Evolutionary conservation across 495 filamentous ascomycete genomes (phyloP).

Genomic region (Daldinia loculata): DNA sequence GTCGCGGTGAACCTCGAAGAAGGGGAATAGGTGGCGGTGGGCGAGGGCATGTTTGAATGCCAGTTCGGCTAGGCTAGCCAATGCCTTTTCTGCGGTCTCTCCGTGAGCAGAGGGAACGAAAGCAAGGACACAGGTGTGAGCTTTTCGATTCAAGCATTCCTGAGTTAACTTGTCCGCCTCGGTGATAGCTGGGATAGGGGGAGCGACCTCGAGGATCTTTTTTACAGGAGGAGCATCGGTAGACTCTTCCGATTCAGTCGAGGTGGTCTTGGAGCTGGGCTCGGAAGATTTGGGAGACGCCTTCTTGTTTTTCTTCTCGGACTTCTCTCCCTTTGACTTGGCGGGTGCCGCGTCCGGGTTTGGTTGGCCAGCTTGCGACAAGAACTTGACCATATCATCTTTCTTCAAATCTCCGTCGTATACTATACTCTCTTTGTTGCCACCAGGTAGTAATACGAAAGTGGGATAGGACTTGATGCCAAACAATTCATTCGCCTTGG

Average conservation of each 20-base stretch:
- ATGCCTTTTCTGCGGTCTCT: constrained; percentile 64
- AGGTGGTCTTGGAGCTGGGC: constrained; percentile 49
- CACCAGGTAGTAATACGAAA: constrained; percentile 81
- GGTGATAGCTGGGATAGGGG: constrained; percentile 61
- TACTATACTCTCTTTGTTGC: constrained; percentile 69
- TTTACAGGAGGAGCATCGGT: constrained; percentile 55
- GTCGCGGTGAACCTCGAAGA: constrained; percentile 73
- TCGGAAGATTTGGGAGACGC: constrained; percentile 56
- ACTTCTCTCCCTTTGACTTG: constrained; percentile 60
- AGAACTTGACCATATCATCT: constrained; percentile 79
- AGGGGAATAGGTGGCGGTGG: constrained; percentile 77
- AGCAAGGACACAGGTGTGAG: constrained; percentile 85
- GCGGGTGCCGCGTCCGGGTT: constrained; percentile 74
- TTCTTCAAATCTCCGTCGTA: constrained; percentile 92
- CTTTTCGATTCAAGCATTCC: constrained; percentile 77
- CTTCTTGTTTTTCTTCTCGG: constrained; percentile 61
- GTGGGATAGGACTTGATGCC: constrained; percentile 81
- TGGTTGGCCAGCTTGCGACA: constrained; percentile 77
- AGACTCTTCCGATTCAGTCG: constrained; percentile 52
- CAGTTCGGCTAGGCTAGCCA: constrained; percentile 76
- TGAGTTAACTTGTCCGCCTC: constrained; percentile 67
- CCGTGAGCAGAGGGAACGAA: constrained; percentile 68
- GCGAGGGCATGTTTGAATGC: constrained; percentile 73
- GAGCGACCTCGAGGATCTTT: constrained; percentile 58
- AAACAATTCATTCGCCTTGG: constrained; percentile 73